Percentiles rank a stretch among this genome's conserved stretches.
Conservation (phyloP, 768 basidiomycete genomes). For the Serendipita indica region DNA sequence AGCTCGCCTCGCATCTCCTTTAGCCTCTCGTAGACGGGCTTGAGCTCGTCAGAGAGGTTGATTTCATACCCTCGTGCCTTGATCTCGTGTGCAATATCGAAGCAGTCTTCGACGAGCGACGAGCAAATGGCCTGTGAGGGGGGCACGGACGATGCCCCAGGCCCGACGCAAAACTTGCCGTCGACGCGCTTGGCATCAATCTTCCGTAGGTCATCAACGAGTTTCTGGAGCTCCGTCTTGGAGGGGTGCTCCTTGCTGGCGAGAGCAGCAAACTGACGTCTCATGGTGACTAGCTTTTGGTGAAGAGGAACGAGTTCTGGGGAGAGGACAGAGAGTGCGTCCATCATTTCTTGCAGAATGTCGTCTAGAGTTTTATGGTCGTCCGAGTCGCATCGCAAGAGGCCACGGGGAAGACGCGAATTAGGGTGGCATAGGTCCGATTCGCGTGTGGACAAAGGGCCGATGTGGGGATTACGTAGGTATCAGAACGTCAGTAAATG, state of each 20-base stretch:
- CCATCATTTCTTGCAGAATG: constrained; percentile 61
- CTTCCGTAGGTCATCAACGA: constrained; percentile 84
- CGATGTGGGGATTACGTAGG: neutral
- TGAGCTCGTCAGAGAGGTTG: constrained; percentile 70
- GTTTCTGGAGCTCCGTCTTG: constrained; percentile 75
- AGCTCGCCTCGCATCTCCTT: constrained; percentile 73
- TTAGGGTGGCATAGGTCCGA: neutral
- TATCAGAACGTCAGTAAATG: constrained; percentile 11
- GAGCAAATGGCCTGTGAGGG: constrained; percentile 83
- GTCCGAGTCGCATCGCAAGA: neutral
- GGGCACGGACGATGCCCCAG: constrained; percentile 70
- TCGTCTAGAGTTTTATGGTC: constrained; percentile 37
- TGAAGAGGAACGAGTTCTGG: constrained; percentile 85
- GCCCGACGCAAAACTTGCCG: constrained; percentile 77
- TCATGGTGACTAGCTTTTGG: constrained; percentile 70
- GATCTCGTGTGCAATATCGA: constrained; percentile 91
- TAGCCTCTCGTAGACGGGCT: constrained; percentile 88
- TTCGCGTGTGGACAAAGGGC: constrained; percentile 1
- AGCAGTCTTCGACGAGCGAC: constrained; percentile 89
- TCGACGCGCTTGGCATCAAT: constrained; percentile 96
- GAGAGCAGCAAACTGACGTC: constrained; percentile 76
- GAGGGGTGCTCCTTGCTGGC: constrained; percentile 76
- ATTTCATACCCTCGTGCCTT: constrained; percentile 82
- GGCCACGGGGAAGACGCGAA: neutral
- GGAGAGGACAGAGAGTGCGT: constrained; percentile 73